Evolutionary conservation across 2,329 filamentous ascomycete species (phyloP), one percentile per base, ranked within the genome.

Genomic region (Claviceps monticola): DNA sequence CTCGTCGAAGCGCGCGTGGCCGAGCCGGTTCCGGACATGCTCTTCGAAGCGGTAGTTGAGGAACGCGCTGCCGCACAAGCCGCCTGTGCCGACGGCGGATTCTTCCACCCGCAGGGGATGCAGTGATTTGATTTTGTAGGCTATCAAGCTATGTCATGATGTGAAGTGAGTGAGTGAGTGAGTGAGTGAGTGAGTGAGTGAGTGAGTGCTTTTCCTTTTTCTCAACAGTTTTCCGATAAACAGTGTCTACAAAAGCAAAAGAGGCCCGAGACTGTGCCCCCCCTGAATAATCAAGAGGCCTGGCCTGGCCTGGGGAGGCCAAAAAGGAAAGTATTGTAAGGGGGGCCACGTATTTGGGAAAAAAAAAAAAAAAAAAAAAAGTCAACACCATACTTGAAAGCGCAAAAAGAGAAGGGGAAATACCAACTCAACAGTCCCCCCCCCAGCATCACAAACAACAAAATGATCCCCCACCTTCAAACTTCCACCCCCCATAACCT

Each of bases 31-130:
- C 58, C 79, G 76, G 39, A 90, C 82, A 60, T 88, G 81, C 60
- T 89, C 86, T 63, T 89, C 84, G 58, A 91, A 90, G 1, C 86
- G 72, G 60, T 88, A 88, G 64, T 90, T 89, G 48, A 91, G 69
- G 55, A 91, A 89, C 0, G 84, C 85, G 54, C 83, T 88, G 6
- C 86, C 86, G 57, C 86, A 90, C 0, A 90, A 70, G 0, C 83
- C 85, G 17, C 87, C 86, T 0, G 84, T 88, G 16, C 87, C 86
- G 1, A 89, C 83, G 1, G 85, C 86, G 1, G 83, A 88, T 63
- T 91, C 86, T 58, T 89, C 84, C 0, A 91, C 83, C 16, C 78
- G 74, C 11, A 91, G 68, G 0, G 86, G 86, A 51, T 79, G 79
- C 7, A 88, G 65, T 2, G 84, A 85, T 49, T 83, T 83, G 55